A percentile compares a stretch with the other conserved stretches of the same genome.
Evolutionary conservation across 106 monocot species (phyloP).

Genomic region (Acorus calamus): DNA sequence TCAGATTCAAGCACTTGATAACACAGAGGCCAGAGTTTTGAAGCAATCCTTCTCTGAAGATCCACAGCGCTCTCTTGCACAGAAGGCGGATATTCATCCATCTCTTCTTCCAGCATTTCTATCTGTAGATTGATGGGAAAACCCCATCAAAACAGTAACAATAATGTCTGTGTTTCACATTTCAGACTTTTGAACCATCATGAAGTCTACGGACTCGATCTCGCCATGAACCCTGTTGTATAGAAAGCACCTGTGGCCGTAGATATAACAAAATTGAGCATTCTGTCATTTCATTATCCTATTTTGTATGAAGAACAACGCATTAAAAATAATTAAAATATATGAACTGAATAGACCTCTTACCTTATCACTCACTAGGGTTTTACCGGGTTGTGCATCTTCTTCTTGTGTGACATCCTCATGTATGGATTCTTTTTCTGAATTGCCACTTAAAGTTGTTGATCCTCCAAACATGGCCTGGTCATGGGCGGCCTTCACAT

Average conservation of each 20-base stretch:
- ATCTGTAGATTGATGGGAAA: too few relatives aligned
- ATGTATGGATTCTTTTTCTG: slow-evolving; percentile 13
- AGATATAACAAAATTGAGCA: neutral
- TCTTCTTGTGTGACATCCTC: slow-evolving; percentile 10
- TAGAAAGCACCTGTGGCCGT: slow-evolving; percentile 39
- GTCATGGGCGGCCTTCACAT: slow-evolving; percentile 77
- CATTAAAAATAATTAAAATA: neutral
- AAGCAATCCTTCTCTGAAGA: too few relatives aligned
- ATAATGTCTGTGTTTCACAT: too few relatives aligned
- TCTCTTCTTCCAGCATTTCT: too few relatives aligned
- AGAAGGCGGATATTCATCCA: too few relatives aligned
- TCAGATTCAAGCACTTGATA: too few relatives aligned
- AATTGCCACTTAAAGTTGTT: slow-evolving; percentile 3
- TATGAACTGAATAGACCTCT: neutral
- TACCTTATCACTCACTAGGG: slow-evolving; percentile 64
- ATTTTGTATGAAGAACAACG: neutral
- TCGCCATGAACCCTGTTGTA: slow-evolving; percentile 84
- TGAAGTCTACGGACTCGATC: slow-evolving; percentile 39
- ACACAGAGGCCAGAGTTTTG: too few relatives aligned
- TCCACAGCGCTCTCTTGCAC: too few relatives aligned
- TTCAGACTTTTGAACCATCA: too few relatives aligned
- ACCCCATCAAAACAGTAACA: too few relatives aligned
- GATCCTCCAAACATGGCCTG: slow-evolving; percentile 88
- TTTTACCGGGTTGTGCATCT: slow-evolving; percentile 2
- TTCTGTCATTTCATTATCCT: slow-evolving; percentile 2